Evolutionary conservation across 192 early-diverging fungal genomes (phyloP), one percentile per base, ranked within the genome.

Genomic region (Coemansia sp.): DNA sequence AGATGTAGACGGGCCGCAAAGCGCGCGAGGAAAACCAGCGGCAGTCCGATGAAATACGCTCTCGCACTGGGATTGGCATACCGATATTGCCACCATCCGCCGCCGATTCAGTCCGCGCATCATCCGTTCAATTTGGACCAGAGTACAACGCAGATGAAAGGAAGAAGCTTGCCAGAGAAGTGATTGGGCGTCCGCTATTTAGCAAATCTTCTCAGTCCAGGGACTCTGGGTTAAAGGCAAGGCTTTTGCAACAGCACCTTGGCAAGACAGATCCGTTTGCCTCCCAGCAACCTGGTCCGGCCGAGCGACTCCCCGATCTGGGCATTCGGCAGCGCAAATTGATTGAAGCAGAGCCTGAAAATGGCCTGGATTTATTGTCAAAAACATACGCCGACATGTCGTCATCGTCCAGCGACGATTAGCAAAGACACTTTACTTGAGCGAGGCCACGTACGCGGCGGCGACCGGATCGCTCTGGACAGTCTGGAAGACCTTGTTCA

Each of bases 1-100:
- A n/a, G n/a, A n/a, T 36, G 9, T 45, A 42, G 64, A 72, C 76
- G 1, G 85, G 87, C 15, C 89, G 88, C 36, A 85, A 81, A 45
- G 30, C 55, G 12, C 67, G 75, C 5, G 75, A 83, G 41, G 62
- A 42, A 14, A 53, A 75, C 28, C 43, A 73, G 34, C 67, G 81
- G 38, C 82, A 82, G 14, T 50, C 72, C 3, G 43, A 67, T 4
- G 67, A 63, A 29, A 67, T 92, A 31, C 66, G 62, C 29, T 79
- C 84, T 35, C 83, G 86, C 43, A 79, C 81, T 38, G 70, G 74
- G n/a, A 64, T 91, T 8, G 40, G 69, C 4, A 54, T 90, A 27
- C 65, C 83, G 20, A 67, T 92, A 15, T 41, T 85, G 29, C 84
- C 84, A 4, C 72, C 70, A 32, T 40, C 60, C 12, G 21, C 49